phyloP scores from a whole-genome alignment of 2,329 filamentous ascomycete genomes.

The Penicillium sp. region DNA sequence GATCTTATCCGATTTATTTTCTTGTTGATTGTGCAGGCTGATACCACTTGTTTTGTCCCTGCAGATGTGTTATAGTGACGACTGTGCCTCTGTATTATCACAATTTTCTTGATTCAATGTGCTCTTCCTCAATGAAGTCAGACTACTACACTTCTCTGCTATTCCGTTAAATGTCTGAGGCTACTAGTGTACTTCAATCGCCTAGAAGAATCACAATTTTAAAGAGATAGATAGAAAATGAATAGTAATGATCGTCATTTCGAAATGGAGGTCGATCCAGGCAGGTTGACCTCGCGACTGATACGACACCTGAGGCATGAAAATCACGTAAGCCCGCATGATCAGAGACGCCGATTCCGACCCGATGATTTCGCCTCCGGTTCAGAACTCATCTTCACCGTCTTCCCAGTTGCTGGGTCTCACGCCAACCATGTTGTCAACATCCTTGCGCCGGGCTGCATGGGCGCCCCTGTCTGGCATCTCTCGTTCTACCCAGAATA shows the following conservation, averaged over 20 bases:
- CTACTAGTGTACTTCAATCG: neutral
- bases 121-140: constrained; percentile 1
- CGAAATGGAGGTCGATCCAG: neutral
- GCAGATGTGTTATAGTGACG: constrained; percentile 23
- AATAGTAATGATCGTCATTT: neutral
- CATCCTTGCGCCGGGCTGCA: constrained; percentile 48
- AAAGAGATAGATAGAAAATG: neutral
- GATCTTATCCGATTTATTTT: constrained; percentile 17
- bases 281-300: neutral
- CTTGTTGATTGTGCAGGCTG: constrained; percentile 35
- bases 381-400: constrained; percentile 31
- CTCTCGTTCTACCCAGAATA: constrained; percentile 35
- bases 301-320: constrained; percentile 26
- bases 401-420: constrained; percentile 28
- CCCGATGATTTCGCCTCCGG: constrained; percentile 40
- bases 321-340: constrained; percentile 37
- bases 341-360: constrained; percentile 34
- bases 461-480: constrained; percentile 41
- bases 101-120: constrained; percentile 14
- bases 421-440: constrained; percentile 45
- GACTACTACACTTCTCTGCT: neutral
- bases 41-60: constrained; percentile 36
- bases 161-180: neutral
- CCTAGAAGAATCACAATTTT: neutral
- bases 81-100: constrained; percentile 24